Conservation (phyloP, 2,329 filamentous ascomycete species). For the Fusarium sp. region DNA sequence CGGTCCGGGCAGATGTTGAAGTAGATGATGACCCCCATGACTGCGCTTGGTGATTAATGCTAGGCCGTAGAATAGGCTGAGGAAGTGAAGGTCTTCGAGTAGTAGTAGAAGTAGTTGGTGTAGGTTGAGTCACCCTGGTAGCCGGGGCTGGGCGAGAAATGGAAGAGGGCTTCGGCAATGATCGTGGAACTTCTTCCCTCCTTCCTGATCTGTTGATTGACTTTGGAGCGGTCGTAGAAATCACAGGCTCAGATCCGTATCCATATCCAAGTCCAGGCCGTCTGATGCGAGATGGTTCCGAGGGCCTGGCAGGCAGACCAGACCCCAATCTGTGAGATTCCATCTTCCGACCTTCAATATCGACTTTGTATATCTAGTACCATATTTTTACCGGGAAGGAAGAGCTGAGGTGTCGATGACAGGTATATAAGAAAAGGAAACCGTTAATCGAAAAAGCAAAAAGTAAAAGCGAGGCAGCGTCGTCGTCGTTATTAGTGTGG, state of each 20-base stretch:
- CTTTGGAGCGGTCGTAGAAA: conserved; percentile 40
- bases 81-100: conserved; percentile 44
- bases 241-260: conserved; percentile 34
- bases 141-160: conserved; percentile 31
- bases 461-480: conserved; percentile 32
- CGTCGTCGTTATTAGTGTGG: conserved; percentile 48
- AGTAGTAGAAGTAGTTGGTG: conserved; percentile 22
- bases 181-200: conserved; percentile 37
- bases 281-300: conserved; percentile 51
- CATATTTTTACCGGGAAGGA: conserved; percentile 39
- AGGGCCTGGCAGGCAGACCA: conserved; percentile 56
- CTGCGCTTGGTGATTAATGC: conserved; percentile 57
- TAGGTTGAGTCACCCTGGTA: conserved; percentile 41
- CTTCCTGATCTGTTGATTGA: conserved; percentile 40
- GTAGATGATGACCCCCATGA: conserved; percentile 56
- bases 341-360: conserved; percentile 54
- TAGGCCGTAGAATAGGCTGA: conserved; percentile 38
- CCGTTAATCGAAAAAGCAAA: conserved; percentile 36
- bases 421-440: conserved; percentile 30
- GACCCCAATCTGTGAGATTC: conserved; percentile 57
- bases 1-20: conserved; percentile 49
- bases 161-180: conserved; percentile 34
- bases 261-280: conserved; percentile 38
- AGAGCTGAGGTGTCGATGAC: conserved; percentile 1
- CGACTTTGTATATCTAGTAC: conserved; percentile 27